phyloP scores from a whole-genome alignment of 2,329 filamentous ascomycete species.

The Calonectria pauciramosa region DNA sequence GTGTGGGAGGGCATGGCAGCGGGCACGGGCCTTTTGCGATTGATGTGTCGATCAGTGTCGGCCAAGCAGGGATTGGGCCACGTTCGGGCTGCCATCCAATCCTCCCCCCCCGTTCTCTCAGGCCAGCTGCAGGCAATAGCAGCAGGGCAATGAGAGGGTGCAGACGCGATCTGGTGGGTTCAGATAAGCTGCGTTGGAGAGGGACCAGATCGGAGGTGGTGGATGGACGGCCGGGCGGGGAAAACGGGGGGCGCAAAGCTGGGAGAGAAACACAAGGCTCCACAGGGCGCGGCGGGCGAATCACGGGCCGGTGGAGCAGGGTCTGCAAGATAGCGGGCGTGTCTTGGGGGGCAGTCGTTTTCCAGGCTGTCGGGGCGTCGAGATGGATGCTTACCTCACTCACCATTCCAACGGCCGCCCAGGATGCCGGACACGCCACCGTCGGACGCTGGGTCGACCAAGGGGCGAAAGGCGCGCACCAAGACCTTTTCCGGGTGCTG shows the following conservation, averaged over 20 bases:
- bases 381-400: slow-evolving; percentile 15
- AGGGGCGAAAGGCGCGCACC: slow-evolving; percentile 40
- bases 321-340: neutral
- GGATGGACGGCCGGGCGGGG: slow-evolving; percentile 9
- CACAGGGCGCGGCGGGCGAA: neutral
- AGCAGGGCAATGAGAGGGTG: neutral
- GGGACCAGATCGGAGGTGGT: neutral
- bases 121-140: slow-evolving; percentile 6
- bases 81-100: neutral
- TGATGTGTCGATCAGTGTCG: neutral
- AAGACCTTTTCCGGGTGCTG: slow-evolving; percentile 46
- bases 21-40: neutral
- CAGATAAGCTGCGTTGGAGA: slow-evolving; percentile 7
- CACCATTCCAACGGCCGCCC: slow-evolving; percentile 1
- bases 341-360: slow-evolving; percentile 1
- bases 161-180: slow-evolving; percentile 26
- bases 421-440: slow-evolving; percentile 31
- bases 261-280: neutral
- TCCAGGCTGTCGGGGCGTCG: neutral
- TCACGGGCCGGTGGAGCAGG: slow-evolving; percentile 2
- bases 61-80: neutral
- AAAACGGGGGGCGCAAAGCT: neutral
- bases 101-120: neutral
- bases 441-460: slow-evolving; percentile 24
- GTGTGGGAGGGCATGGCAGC: neutral